Evolutionary conservation across 148 eudicot genomes (phyloP).

Genomic region (Dianthus caryophyllus): DNA sequence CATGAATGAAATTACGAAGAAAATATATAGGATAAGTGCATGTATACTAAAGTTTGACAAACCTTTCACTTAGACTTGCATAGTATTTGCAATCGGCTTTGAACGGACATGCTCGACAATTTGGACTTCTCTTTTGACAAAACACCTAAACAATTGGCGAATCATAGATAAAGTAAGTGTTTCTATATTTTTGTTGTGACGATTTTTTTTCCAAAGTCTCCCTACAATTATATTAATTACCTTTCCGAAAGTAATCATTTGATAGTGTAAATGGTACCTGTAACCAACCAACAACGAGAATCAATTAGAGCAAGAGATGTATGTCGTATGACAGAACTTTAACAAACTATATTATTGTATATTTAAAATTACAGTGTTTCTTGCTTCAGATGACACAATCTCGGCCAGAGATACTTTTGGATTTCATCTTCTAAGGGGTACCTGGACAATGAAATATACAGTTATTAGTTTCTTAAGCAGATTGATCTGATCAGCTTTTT

Average conservation of each 20-base stretch:
- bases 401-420: conserved; percentile 58
- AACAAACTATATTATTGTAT: neutral
- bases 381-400: conserved; percentile 37
- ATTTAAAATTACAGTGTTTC: conserved; percentile 38
- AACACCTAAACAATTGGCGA: conserved; percentile 35
- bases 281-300: conserved; percentile 5
- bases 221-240: conserved; percentile 22
- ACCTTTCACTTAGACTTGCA: conserved; percentile 59
- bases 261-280: conserved; percentile 63
- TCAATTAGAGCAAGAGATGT: neutral
- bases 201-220: neutral
- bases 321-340: neutral
- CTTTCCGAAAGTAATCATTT: conserved; percentile 74
- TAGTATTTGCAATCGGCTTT: conserved; percentile 52
- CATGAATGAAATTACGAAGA: neutral
- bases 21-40: conserved; percentile 1
- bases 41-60: neutral
- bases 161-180: conserved; percentile 2
- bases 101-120: conserved; percentile 65
- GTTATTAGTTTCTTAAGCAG: neutral
- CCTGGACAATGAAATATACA: conserved; percentile 26
- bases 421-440: conserved; percentile 46
- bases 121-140: conserved; percentile 56
- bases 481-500: neutral
- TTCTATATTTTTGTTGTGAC: neutral